phyloP scores from a whole-genome alignment of 768 basidiomycete species.

The Suillus americanus region DNA sequence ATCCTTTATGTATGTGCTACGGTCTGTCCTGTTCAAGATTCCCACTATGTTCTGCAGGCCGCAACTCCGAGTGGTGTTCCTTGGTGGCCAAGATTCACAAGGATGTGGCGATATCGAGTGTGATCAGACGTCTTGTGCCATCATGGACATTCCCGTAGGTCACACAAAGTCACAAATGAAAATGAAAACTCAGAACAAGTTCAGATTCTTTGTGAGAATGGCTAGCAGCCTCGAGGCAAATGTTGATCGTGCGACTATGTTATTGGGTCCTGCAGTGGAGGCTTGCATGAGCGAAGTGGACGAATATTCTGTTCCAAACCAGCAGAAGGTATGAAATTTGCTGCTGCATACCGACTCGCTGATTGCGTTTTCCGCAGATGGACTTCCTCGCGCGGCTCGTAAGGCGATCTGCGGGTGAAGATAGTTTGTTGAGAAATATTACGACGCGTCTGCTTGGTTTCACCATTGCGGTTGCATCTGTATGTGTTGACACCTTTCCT shows the following conservation, averaged over 20 bases:
- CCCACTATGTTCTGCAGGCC: slow-evolving; percentile 29
- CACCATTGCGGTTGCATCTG: slow-evolving; percentile 23
- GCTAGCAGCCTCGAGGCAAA: slow-evolving; percentile 10
- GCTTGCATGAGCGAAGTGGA: slow-evolving; percentile 24
- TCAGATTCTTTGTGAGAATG: slow-evolving; percentile 18
- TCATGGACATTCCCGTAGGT: slow-evolving; percentile 31
- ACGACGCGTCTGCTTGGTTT: slow-evolving; percentile 15
- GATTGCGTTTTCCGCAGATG: slow-evolving; percentile 16
- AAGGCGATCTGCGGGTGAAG: slow-evolving; percentile 22
- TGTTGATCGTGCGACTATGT: slow-evolving; percentile 11
- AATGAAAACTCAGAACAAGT: not conserved
- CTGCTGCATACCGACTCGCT: not conserved
- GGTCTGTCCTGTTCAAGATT: not conserved
- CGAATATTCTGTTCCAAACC: slow-evolving; percentile 29
- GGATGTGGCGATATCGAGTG: slow-evolving; percentile 21
- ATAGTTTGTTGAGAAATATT: slow-evolving; percentile 23
- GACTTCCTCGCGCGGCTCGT: slow-evolving; percentile 35
- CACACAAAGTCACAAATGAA: not conserved
- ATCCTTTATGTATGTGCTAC: slow-evolving; percentile 42
- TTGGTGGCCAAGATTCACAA: slow-evolving; percentile 27
- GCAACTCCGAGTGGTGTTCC: slow-evolving; percentile 36
- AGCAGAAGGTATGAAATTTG: slow-evolving; percentile 26
- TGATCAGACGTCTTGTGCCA: slow-evolving; percentile 31
- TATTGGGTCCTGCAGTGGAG: slow-evolving; percentile 30
- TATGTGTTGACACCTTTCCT: slow-evolving; percentile 6